A percentile compares a stretch with the other conserved stretches of the same genome.
These are phyloP conservation scores for Solanum bukasovii DNA, from an alignment of 257 asterid species.

Conservation along the genomic window DNA sequence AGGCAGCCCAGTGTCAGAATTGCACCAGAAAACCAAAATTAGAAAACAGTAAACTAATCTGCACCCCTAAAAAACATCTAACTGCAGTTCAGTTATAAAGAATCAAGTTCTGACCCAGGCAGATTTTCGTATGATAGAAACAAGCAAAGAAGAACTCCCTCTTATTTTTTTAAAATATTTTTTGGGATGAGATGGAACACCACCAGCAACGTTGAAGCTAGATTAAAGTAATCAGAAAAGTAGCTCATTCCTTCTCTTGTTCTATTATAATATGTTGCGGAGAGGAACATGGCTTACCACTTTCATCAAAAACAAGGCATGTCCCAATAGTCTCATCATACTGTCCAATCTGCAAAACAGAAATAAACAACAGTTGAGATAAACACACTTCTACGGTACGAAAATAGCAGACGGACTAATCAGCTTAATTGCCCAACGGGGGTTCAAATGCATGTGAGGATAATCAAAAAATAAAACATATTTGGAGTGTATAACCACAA, in stretches of 20 bases:
- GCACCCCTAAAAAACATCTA: background rate
- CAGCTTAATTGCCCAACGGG: background rate
- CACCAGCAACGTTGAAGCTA: background rate
- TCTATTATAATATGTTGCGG: background rate
- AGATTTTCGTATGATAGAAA: background rate
- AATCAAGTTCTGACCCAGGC: background rate
- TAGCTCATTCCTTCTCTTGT: background rate
- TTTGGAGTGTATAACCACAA: background rate
- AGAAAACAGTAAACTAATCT: background rate
- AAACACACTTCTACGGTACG: background rate
- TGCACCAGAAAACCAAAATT: background rate
- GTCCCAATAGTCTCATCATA: constrained; percentile 84
- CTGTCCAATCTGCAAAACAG: constrained; percentile 57
- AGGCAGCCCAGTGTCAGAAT: background rate
- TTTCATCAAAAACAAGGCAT: constrained; percentile 61
- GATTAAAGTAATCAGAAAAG: background rate
- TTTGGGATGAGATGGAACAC: background rate
- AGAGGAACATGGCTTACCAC: constrained; percentile 40
- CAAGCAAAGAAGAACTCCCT: background rate
- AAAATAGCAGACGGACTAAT: background rate
- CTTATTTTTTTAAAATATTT: too few relatives aligned
- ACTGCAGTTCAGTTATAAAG: background rate
- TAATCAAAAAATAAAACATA: background rate
- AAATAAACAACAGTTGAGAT: background rate
- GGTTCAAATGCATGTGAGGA: background rate